These are phyloP conservation scores for Xylona heveae DNA, from an alignment of 495 filamentous ascomycete genomes.

Conservation along the genomic window DNA sequence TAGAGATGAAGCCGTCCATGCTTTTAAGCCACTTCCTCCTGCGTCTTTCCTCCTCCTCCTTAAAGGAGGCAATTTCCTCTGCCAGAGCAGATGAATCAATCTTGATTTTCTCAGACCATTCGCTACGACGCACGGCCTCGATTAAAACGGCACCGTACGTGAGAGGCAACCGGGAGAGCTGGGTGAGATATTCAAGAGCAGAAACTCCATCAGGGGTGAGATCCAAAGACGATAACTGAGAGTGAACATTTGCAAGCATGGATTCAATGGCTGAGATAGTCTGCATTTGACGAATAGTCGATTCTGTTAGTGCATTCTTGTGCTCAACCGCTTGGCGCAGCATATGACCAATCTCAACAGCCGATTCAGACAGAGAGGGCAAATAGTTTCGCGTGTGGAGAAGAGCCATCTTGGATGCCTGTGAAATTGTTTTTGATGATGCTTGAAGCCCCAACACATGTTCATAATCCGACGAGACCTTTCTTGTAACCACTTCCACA, in stretches of 20 bases:
- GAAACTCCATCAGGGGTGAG: conserved; percentile 43
- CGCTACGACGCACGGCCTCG: conserved; percentile 64
- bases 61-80: conserved; percentile 75
- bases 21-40: conserved; percentile 78
- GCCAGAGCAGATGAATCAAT: conserved; percentile 64
- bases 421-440: conserved; percentile 48
- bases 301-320: conserved; percentile 33
- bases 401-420: conserved; percentile 69
- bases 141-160: conserved; percentile 75
- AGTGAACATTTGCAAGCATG: conserved; percentile 42
- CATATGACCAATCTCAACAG: conserved; percentile 53
- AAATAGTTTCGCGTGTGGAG: conserved; percentile 71
- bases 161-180: conserved; percentile 60
- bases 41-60: conserved; percentile 77
- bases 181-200: conserved; percentile 52
- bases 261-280: conserved; percentile 59
- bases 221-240: conserved; percentile 47
- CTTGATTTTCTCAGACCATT: conserved; percentile 81
- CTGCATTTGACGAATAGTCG: conserved; percentile 51
- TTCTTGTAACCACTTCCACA: conserved; percentile 64
- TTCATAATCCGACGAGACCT: conserved; percentile 73
- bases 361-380: conserved; percentile 52
- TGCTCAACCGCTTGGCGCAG: conserved; percentile 42
- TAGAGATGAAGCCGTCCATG: conserved; percentile 32
- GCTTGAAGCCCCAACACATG: conserved; percentile 46